These are phyloP conservation scores for Paspalum notatum DNA, from an alignment of 176 grass and related monocot species.

Conservation along the genomic window DNA sequence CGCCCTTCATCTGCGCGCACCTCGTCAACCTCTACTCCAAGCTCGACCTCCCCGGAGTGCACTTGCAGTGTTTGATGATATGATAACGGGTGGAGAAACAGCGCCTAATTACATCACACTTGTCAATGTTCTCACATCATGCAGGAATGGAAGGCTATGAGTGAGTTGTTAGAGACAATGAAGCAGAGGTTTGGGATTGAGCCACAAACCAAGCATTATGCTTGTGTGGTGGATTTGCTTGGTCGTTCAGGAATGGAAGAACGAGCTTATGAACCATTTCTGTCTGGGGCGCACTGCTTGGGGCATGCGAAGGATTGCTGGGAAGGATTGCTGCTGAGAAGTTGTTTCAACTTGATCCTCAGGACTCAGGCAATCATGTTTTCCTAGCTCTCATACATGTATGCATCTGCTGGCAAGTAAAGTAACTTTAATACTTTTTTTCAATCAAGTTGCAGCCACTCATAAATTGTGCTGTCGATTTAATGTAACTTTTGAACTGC, in stretches of 20 bases:
- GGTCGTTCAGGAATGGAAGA: conserved; percentile 78
- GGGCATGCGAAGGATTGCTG: conserved; percentile 77
- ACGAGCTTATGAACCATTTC: conserved; percentile 68
- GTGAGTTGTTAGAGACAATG: conserved; percentile 67
- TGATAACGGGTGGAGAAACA: conserved; percentile 50
- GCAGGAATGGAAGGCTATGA: conserved; percentile 67
- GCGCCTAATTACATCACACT: conserved; percentile 75
- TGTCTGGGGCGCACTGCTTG: conserved; percentile 86
- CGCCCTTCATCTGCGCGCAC: conserved; percentile 72
- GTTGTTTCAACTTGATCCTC: conserved; percentile 76
- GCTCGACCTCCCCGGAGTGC: conserved; percentile 69
- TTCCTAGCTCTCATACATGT: conserved; percentile 85
- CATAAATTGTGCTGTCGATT: not conserved
- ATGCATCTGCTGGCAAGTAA: conserved; percentile 81
- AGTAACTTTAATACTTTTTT: not conserved
- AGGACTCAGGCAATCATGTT: conserved; percentile 81
- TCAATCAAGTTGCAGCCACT: not conserved
- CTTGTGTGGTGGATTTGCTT: conserved; percentile 81
- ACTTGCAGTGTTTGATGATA: conserved; percentile 62
- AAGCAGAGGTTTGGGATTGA: conserved; percentile 66
- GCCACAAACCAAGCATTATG: conserved; percentile 69
- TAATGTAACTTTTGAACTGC: not conserved
- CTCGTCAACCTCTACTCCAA: conserved; percentile 91
- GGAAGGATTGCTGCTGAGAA: conserved; percentile 78
- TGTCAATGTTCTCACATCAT: conserved; percentile 67